Evolutionary conservation across 2,329 filamentous ascomycete genomes (phyloP), one percentile per base, ranked within the genome.

Genomic region (Fusarium sterilihyphosum): DNA sequence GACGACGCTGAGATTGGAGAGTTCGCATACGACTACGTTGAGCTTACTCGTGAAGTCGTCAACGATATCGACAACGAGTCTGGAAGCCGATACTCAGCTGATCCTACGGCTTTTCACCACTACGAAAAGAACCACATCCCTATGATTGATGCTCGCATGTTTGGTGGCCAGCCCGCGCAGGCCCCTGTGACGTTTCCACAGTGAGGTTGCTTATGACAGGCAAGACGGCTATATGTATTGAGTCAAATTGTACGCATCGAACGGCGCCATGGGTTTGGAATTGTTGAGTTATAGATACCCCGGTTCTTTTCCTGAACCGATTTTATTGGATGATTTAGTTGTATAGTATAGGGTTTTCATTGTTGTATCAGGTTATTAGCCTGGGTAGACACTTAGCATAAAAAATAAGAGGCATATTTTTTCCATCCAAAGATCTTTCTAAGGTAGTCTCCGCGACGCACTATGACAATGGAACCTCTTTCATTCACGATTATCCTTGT

Each of bases 21-120:
- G 85, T 97, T 96, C 81, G 95, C 94, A n/a, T 97, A 97, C 82
- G 95, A 97, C 83, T 97, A 97, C 78, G 94, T 97, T 74, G 94
- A 97, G 86, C 86, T 96, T 74, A 92, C 90, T 26, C 87, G 93
- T 41, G 86, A 87, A 77, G 85, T 87, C 44, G 79, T 87, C 56
- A 86, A 84, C 69, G 86, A 86, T 50, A 80, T 85, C 14, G 85
- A 87, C 24, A 84, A 81, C 70, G 86, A 87, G 61, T 81, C 80
- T 11, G 82, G 78, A 13, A 87, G 78, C 64, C 81, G 85, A 41
- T 87, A 85, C 73, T 86, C 85, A 10, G 81, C 78, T 37, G 84
- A 84, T 26, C 81, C 81, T 24, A 74, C 78, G 22, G 81, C 82
- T 6, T 85, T 85, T 68, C 83, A 85, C 41, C 82, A 83, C 8